Percentiles rank a stretch among this genome's conserved stretches.
Conservation (phyloP, 768 basidiomycete genomes). For the Trichaptum fuscoviolaceum region DNA sequence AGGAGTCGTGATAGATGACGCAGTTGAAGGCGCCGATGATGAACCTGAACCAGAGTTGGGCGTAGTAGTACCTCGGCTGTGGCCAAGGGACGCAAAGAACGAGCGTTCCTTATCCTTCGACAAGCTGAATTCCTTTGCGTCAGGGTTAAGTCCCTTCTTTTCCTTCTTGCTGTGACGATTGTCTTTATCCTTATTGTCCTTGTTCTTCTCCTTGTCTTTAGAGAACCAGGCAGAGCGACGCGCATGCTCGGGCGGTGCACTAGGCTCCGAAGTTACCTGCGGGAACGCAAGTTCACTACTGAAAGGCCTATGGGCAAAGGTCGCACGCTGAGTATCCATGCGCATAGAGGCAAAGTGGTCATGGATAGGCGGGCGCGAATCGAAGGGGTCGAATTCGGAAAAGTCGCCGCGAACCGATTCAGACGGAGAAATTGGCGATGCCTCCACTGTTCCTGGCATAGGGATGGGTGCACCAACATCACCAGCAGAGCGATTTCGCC, state of each 20-base stretch:
- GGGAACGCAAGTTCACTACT: conserved; percentile 18
- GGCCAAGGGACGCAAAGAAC: conserved; percentile 10
- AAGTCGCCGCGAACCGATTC: conserved; percentile 23
- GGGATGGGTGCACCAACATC: background rate
- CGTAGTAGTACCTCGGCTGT: conserved; percentile 44
- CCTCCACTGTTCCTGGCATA: background rate
- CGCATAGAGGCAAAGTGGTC: conserved; percentile 22
- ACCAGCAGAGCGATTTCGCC: background rate
- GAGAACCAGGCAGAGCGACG: conserved; percentile 45
- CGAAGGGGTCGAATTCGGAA: conserved; percentile 42
- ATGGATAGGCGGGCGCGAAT: conserved; percentile 30
- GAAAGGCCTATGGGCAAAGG: conserved; percentile 12
- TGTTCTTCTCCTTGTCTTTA: conserved; percentile 26
- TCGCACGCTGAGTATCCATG: conserved; percentile 19
- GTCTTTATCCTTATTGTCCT: conserved; percentile 9
- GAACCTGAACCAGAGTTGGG: conserved; percentile 19
- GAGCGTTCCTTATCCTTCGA: conserved; percentile 1
- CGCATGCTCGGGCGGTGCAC: conserved; percentile 25
- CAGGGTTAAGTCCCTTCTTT: conserved; percentile 74
- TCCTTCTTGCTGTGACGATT: conserved; percentile 15
- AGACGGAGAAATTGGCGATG: conserved; percentile 25
- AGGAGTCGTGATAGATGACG: conserved; percentile 13
- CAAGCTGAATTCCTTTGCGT: conserved; percentile 78
- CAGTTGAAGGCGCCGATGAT: conserved; percentile 20
- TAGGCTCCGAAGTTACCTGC: conserved; percentile 12